phyloP scores from a whole-genome alignment of 202 grass and related monocot species.

The Eragrostis tef region DNA sequence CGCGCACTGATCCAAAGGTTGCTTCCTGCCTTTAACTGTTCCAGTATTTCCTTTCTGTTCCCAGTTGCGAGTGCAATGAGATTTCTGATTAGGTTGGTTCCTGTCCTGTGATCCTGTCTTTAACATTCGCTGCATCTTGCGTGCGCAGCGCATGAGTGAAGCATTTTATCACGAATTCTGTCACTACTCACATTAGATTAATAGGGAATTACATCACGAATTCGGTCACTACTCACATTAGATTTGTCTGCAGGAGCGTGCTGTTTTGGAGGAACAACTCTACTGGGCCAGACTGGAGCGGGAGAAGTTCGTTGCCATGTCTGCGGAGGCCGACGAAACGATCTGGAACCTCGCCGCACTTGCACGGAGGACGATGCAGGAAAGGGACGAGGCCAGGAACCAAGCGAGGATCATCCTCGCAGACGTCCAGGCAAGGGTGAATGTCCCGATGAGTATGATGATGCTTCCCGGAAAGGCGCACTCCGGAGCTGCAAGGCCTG shows the following conservation, averaged over 20 bases:
- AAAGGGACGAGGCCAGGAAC: constrained; percentile 43
- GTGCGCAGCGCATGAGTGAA: too few species aligned
- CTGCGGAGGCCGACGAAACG: constrained; percentile 44
- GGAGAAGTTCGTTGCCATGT: constrained; percentile 30
- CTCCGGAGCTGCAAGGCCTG: background rate
- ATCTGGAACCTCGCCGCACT: constrained; percentile 30
- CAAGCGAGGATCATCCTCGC: constrained; percentile 29
- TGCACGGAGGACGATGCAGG: constrained; percentile 25
- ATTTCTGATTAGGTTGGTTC: too few species aligned
- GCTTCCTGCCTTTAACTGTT: background rate
- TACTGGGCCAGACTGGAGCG: constrained; percentile 37
- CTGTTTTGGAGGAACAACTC: constrained; percentile 32
- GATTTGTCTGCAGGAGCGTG: background rate
- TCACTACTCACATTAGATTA: too few species aligned
- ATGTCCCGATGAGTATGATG: too few species aligned
- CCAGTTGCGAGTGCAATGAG: too few species aligned
- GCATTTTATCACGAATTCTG: too few species aligned
- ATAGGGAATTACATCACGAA: too few species aligned
- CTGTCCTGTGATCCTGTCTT: too few species aligned
- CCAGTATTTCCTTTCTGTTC: background rate
- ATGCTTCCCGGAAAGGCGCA: background rate
- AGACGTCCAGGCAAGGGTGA: constrained; percentile 36
- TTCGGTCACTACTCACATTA: too few species aligned
- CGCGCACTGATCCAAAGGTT: constrained; percentile 36
- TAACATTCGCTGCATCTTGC: too few species aligned